Percentiles rank a stretch among this genome's conserved stretches.
These are phyloP conservation scores for Fusarium sterilihyphosum DNA, from an alignment of 2,329 filamentous ascomycete species.

Conservation along the genomic window DNA sequence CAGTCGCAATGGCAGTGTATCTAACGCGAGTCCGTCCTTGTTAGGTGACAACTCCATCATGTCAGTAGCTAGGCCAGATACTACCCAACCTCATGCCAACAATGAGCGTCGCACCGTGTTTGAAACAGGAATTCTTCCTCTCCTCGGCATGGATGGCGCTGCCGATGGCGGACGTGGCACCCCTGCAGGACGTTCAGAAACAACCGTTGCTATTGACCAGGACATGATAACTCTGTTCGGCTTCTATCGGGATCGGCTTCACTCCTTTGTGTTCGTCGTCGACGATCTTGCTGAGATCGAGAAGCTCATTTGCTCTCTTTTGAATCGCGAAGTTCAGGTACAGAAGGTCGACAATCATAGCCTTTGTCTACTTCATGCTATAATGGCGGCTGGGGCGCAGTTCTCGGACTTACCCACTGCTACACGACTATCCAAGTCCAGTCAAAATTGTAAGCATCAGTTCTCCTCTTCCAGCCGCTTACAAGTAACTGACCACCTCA, in stretches of 20 bases:
- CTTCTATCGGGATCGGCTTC: slow-evolving; percentile 21
- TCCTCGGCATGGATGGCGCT: slow-evolving; percentile 12
- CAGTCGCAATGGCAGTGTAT: background rate
- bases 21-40: background rate
- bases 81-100: background rate
- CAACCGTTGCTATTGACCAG: background rate
- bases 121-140: slow-evolving; percentile 28
- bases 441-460: slow-evolving; percentile 4
- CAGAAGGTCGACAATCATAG: background rate
- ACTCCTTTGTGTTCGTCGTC: slow-evolving; percentile 23
- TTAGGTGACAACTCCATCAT: slow-evolving; percentile 29
- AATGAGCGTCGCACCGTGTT: slow-evolving; percentile 21
- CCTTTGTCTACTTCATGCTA: slow-evolving; percentile 31
- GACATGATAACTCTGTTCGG: slow-evolving; percentile 28
- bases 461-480: accelerated
- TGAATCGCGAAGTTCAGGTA: background rate
- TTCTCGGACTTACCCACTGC: slow-evolving; percentile 22
- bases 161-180: background rate
- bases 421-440: background rate
- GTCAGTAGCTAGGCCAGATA: slow-evolving; percentile 10
- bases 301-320: slow-evolving; percentile 19
- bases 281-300: slow-evolving; percentile 22
- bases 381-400: slow-evolving; percentile 32
- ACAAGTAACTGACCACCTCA: background rate
- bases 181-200: background rate